Evolutionary conservation across 805 yeast species (phyloP).

Genomic region (Vanderwaltozyma tropicalis): DNA sequence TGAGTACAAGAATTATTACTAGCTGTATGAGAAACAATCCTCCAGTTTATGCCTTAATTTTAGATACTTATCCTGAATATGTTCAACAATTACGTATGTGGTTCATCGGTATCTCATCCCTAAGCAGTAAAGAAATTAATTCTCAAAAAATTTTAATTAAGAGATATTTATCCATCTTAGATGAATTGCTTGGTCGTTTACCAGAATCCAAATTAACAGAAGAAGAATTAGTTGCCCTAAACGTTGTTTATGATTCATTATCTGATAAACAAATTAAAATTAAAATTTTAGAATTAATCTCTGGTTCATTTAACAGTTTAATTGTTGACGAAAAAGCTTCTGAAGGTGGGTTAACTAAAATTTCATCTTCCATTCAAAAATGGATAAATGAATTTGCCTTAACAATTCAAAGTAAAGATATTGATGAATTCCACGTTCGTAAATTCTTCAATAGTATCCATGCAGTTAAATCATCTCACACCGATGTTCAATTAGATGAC

Average conservation of each 20-base stretch:
- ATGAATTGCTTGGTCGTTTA: constrained; percentile 14
- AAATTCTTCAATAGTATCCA: constrained; percentile 33
- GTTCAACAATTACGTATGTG: not conserved
- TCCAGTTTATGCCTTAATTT: constrained; percentile 39
- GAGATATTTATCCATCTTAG: constrained; percentile 22
- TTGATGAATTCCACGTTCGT: constrained; percentile 35
- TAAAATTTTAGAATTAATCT: constrained; percentile 22
- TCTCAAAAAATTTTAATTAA: constrained; percentile 9
- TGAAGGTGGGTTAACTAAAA: constrained; percentile 7
- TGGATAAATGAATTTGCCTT: constrained; percentile 23
- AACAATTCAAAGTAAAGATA: constrained; percentile 17
- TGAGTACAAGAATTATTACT: constrained; percentile 50
- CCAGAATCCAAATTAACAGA: constrained; percentile 5
- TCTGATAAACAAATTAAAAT: constrained; percentile 18
- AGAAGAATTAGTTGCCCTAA: constrained; percentile 11
- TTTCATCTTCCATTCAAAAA: constrained; percentile 8
- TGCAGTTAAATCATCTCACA: constrained; percentile 26
- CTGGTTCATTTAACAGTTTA: constrained; percentile 11
- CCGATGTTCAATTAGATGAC: constrained; percentile 26
- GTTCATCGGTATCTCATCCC: not conserved
- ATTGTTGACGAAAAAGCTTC: constrained; percentile 1
- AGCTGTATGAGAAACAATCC: constrained; percentile 68
- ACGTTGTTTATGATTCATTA: constrained; percentile 9
- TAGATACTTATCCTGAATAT: constrained; percentile 24
- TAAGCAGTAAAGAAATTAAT: constrained; percentile 1